Conservation (phyloP, 805 yeast genomes). For the Candida stauntonica region DNA sequence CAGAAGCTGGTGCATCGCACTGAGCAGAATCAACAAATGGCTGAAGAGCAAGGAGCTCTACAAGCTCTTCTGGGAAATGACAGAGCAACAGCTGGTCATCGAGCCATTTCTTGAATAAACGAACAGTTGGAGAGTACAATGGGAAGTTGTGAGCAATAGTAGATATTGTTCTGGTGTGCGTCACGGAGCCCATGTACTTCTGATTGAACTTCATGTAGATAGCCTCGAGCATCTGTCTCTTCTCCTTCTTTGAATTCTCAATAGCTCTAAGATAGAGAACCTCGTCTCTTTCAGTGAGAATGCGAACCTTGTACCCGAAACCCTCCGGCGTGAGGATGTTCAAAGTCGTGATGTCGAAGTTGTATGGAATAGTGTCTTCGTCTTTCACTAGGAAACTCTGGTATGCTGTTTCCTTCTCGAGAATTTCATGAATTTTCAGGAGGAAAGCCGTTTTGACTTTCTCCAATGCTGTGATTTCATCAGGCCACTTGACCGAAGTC, state of each 20-base stretch:
- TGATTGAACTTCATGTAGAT: constrained; percentile 60
- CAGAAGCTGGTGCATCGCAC: constrained; percentile 74
- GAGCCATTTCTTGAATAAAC: constrained; percentile 87
- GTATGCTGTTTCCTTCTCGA: constrained; percentile 46
- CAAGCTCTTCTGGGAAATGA: constrained; percentile 72
- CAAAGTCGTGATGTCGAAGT: constrained; percentile 51
- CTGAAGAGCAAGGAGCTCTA: constrained; percentile 77
- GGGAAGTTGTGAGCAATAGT: constrained; percentile 68
- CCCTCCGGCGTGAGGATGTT: constrained; percentile 84
- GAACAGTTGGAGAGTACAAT: constrained; percentile 70
- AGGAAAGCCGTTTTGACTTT: constrained; percentile 88
- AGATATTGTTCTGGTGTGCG: constrained; percentile 78
- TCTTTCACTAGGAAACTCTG: constrained; percentile 62
- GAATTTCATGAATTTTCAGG: constrained; percentile 56
- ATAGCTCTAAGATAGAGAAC: constrained; percentile 67
- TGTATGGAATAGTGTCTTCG: constrained; percentile 56
- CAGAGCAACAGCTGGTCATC: constrained; percentile 71
- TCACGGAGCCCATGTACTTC: constrained; percentile 59
- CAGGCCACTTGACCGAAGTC: constrained; percentile 92
- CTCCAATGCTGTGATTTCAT: constrained; percentile 78
- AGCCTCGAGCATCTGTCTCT: constrained; percentile 53
- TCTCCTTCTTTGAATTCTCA: constrained; percentile 56
- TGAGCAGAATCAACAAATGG: constrained; percentile 88
- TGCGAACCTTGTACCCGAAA: constrained; percentile 73
- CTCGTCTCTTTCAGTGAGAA: constrained; percentile 82